Base-by-base conservation (phyloP, 2,329 filamentous ascomycete species). In the Conoideocrella luteorostrata region DNA sequence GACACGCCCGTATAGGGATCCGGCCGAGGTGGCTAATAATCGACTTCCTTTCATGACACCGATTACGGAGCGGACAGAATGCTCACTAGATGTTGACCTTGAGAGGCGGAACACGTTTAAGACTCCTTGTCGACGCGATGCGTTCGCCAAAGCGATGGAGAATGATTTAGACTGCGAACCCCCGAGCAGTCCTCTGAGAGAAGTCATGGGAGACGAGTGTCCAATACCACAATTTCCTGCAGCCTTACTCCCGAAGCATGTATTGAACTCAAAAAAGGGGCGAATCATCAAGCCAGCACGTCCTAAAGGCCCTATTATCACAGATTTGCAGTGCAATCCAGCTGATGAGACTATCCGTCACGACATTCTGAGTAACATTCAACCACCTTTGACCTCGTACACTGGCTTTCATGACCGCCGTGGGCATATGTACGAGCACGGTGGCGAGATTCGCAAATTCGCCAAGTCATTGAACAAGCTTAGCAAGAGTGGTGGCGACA, bases 21-120 rank as follows among this genome's bases (percentile, higher is more conserved):
- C 88, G 58, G 77, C 70, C 28, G 77, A 89, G 61, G 75, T 84
- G 63, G 88, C 89, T 47, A 94, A 96, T 57, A 95, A 90, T 64
- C 84, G 90, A 43, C 72, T 97, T 9, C 93, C 91, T 3, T 98
- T 97, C 62, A 97, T 98, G 93, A 98, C 93, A 0, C 93, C 93
- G 2, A 98, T 98, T 52, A 91, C 93, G 1, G 93, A 98, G 64
- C 83, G 88, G 55, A 98, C 93, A 0, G 93, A 98, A 64, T 86
- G 83, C 10, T 96, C 90, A 1, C 68, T 97, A 5, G 84, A 84
- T 28, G 66, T 84, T 33, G 76, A 78, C 4, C 80, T 77, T 22
- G 74, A 78, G 41, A 66, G 71, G 70, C 53, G 76, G 77, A 61
- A 75, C 75, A 75, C 74, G 42, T 75, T 80, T 39, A 95, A 93